A percentile compares a stretch with the other conserved stretches of the same genome.
Conservation (phyloP, 2,329 filamentous ascomycete species). For the Nothopassalora personata region DNA sequence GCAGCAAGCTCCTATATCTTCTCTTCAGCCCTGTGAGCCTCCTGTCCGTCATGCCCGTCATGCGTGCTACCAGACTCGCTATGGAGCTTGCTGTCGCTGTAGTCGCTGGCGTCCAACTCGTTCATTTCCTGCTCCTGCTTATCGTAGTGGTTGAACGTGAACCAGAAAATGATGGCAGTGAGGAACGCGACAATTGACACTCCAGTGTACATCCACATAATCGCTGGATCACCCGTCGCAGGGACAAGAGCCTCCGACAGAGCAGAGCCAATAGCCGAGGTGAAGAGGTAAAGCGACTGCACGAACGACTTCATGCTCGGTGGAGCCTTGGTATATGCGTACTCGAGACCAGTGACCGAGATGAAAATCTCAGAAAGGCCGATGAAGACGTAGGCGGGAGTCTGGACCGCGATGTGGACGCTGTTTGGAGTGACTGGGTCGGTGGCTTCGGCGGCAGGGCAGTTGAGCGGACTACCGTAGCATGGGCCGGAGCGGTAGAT, state of each 20-base stretch:
- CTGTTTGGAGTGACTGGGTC: conserved; percentile 35
- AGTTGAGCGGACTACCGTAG: conserved; percentile 41
- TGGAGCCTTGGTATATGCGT: conserved; percentile 45
- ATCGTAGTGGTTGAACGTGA: conserved; percentile 40
- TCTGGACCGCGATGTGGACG: conserved; percentile 43
- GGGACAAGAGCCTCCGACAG: conserved; percentile 59
- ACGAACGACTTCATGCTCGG: conserved; percentile 46
- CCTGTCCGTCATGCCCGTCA: neutral
- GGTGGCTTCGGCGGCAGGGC: conserved; percentile 30
- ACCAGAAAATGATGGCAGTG: conserved; percentile 26
- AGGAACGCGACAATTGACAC: conserved; percentile 21
- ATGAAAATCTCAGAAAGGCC: conserved; percentile 45
- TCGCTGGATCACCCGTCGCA: conserved; percentile 56
- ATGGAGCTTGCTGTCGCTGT: conserved; percentile 10
- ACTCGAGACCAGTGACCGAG: conserved; percentile 44
- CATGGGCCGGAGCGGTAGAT: conserved; percentile 53
- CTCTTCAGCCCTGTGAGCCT: conserved; percentile 7
- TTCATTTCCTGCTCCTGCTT: conserved; percentile 48
- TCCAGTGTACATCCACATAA: conserved; percentile 54
- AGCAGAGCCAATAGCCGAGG: conserved; percentile 54
- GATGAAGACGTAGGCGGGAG: conserved; percentile 43
- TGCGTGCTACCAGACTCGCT: conserved; percentile 13
- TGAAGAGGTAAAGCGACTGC: conserved; percentile 56
- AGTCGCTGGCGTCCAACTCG: conserved; percentile 37
- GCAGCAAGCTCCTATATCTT: conserved; percentile 5